Percentiles rank a stretch among this genome's conserved stretches.
Evolutionary conservation across 192 early-diverging fungal species (phyloP).

Genomic region (Gaertneriomyces semiglobifer): DNA sequence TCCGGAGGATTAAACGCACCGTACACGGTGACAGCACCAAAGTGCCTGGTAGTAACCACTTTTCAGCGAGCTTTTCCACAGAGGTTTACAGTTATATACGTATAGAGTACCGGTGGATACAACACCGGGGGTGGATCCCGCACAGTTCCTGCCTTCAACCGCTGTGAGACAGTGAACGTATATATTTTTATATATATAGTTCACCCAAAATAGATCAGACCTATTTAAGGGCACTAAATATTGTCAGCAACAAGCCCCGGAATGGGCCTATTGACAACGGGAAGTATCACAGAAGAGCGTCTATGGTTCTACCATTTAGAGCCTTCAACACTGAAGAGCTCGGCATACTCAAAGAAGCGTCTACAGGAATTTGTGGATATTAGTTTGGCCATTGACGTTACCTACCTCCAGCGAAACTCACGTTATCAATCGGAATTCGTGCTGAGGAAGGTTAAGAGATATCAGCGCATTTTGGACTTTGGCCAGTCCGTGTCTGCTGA

Average conservation of each 20-base stretch:
- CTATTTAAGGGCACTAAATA: neutral
- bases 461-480: slow-evolving; percentile 90
- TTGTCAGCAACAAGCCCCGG: neutral
- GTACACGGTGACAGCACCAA: too few relatives aligned
- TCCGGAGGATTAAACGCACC: too few relatives aligned
- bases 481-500: slow-evolving; percentile 80
- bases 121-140: too few relatives aligned
- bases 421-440: slow-evolving; percentile 74
- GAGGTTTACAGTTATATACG: too few relatives aligned
- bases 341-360: slow-evolving; percentile 56
- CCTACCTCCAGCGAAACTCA: slow-evolving; percentile 12
- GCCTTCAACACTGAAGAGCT: slow-evolving; percentile 39
- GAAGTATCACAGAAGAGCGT: neutral
- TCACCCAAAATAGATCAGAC: too few relatives aligned
- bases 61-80: too few relatives aligned
- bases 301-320: slow-evolving; percentile 29
- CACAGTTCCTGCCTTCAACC: too few relatives aligned
- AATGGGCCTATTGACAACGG: neutral
- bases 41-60: too few relatives aligned
- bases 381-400: neutral
- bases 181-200: too few relatives aligned
- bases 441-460: slow-evolving; percentile 78
- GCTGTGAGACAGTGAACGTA: too few relatives aligned
- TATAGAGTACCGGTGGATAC: too few relatives aligned
- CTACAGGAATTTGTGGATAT: slow-evolving; percentile 20